Base-by-base conservation (phyloP, 2,329 filamentous ascomycete genomes). In the Talaromyces verruculosus region DNA sequence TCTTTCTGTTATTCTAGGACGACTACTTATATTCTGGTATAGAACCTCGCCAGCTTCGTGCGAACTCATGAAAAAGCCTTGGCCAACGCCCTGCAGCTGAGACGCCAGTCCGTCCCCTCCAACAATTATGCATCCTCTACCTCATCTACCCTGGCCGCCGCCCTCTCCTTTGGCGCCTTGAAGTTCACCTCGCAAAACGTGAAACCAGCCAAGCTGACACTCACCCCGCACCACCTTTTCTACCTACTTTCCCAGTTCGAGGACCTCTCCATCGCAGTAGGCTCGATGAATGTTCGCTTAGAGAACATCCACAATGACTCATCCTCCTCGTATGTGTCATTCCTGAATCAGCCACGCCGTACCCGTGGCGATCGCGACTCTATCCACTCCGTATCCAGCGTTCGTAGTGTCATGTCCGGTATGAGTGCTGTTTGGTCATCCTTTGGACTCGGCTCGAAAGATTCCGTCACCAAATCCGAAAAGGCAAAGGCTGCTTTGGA, bases 41-140 rank as follows among this genome's bases (percentile, higher is more conserved):
- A 97, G 94, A 95, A 96, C 85, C 86, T 99, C 77, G 93, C 94
- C 76, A 90, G 90, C 81, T 98, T 97, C 81, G 93, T 99, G 80
- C 92, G 93, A 69, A 97, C 93, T 65, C 93, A 99, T 83, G 95
- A 99, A 81, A 96, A 96, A 82, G 94, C 93, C 43, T 87, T 99
- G 69, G 95, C 95, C 76, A 98, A 98, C 82, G 94, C 94, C 73
- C 84, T 97, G 69, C 94, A 97, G 79, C 85, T 96, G 72, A 89
- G 90, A 77, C 88, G 91, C 73, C 85, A 87, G 68, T 82, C 84
- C 87, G 87, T 85, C 71, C 80, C 89, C 67, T 72, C 76, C 63
- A 85, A 85, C 59, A 85, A 88, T 70, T 84, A 88, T 63, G 83
- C 88, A 41, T 89, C 91, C 37, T 89, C 91, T 35, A 87, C 91